phyloP scores from a whole-genome alignment of 179 eudicot species.

The Patellifolia procumbens region DNA sequence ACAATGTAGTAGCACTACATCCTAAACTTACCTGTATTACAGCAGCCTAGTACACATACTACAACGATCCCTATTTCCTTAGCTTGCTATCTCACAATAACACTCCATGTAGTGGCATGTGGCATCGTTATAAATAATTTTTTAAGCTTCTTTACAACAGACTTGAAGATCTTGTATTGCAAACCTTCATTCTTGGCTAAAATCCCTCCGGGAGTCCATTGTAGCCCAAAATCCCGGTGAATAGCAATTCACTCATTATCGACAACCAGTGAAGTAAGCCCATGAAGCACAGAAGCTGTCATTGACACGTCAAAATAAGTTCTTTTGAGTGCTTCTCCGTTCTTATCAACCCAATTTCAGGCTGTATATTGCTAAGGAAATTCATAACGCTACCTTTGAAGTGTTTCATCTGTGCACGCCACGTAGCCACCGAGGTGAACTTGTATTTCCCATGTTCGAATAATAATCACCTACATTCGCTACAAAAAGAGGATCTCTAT shows the following conservation, averaged over 20 bases:
- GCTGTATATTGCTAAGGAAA: conserved; percentile 11
- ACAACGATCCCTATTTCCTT: neutral
- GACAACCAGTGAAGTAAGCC: neutral
- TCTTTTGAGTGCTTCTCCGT: neutral
- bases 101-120: neutral
- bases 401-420: conserved; percentile 33
- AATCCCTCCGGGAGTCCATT: no score
- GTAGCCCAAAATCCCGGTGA: neutral
- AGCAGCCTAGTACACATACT: neutral
- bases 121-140: no score
- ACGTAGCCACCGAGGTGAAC: conserved; percentile 56
- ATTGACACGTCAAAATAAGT: neutral
- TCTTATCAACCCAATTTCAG: conserved; percentile 5
- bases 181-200: neutral
- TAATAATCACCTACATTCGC: conserved; percentile 84
- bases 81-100: conserved; percentile 3
- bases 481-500: conserved; percentile 90
- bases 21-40: conserved; percentile 4
- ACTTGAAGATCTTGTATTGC: neutral
- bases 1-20: neutral
- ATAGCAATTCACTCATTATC: neutral
- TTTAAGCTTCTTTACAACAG: conserved; percentile 2
- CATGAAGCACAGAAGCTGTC: neutral
- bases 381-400: neutral
- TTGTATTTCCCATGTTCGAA: conserved; percentile 52